A percentile compares a stretch with the other conserved stretches of the same genome.
These are phyloP conservation scores for Claviceps sorghi DNA, from an alignment of 2,329 filamentous ascomycete genomes.

Conservation along the genomic window DNA sequence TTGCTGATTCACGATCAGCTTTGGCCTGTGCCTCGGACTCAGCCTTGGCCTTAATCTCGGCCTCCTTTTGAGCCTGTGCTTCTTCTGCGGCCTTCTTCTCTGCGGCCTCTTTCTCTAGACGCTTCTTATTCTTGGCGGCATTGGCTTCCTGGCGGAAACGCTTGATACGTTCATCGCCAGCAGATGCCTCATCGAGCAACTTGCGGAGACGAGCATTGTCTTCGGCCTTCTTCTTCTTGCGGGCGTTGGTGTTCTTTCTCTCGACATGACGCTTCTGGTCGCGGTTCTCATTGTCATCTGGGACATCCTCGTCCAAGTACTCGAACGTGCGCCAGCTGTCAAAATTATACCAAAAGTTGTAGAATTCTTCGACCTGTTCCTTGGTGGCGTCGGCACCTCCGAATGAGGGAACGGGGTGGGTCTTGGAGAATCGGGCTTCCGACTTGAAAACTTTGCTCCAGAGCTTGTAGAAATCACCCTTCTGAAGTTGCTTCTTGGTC, in stretches of 20 bases:
- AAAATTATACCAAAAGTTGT: slow-evolving; percentile 99
- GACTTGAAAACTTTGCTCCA: slow-evolving; percentile 85
- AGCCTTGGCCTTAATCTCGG: slow-evolving; percentile 63
- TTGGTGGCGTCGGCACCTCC: slow-evolving; percentile 73
- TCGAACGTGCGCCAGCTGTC: slow-evolving; percentile 97
- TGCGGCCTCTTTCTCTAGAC: slow-evolving; percentile 76
- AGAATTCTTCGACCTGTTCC: slow-evolving; percentile 86
- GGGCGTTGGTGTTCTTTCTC: slow-evolving; percentile 93
- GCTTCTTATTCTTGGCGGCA: slow-evolving; percentile 93
- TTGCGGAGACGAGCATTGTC: slow-evolving; percentile 83
- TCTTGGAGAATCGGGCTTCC: slow-evolving; percentile 85
- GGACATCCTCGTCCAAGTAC: slow-evolving; percentile 97
- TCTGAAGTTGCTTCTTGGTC: slow-evolving; percentile 74
- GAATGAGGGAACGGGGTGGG: slow-evolving; percentile 73
- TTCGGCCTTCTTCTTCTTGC: slow-evolving; percentile 99
- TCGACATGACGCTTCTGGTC: slow-evolving; percentile 98
- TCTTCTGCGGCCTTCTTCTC: slow-evolving; percentile 80
- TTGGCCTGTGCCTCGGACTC: slow-evolving; percentile 82
- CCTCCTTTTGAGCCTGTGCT: slow-evolving; percentile 66
- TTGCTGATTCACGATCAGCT: slow-evolving; percentile 63
- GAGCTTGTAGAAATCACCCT: slow-evolving; percentile 87
- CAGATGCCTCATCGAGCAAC: slow-evolving; percentile 73
- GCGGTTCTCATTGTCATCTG: slow-evolving; percentile 96
- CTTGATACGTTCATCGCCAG: slow-evolving; percentile 90
- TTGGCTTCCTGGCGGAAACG: slow-evolving; percentile 84